Evolutionary conservation across 306 rosid genomes (phyloP).

Genomic region (Elaeagnus macrophylla): DNA sequence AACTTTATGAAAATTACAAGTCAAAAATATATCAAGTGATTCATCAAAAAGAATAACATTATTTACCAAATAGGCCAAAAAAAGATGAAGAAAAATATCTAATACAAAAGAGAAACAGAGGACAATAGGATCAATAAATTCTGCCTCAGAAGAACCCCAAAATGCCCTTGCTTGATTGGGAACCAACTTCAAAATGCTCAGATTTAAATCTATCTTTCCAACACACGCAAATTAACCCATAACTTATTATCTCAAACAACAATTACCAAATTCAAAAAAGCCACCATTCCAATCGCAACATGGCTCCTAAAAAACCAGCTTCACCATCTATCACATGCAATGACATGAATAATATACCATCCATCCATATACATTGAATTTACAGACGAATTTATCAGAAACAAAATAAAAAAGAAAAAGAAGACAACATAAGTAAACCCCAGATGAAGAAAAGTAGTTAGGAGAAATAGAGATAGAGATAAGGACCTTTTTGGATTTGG

Average conservation of each 20-base stretch:
- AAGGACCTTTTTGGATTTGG: slow-evolving; percentile 8
- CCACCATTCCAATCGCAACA: slow-evolving; percentile 4
- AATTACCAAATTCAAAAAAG: slow-evolving; percentile 14
- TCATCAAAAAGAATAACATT: too few relatives aligned
- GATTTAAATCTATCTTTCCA: too few relatives aligned
- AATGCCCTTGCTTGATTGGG: too few relatives aligned
- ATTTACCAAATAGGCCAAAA: too few relatives aligned
- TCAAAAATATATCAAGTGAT: too few relatives aligned
- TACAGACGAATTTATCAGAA: background rate
- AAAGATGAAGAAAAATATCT: too few relatives aligned
- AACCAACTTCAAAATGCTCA: too few relatives aligned
- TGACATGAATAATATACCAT: slow-evolving; percentile 2
- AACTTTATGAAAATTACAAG: too few relatives aligned
- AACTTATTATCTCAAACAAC: slow-evolving; percentile 9
- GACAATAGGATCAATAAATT: too few relatives aligned
- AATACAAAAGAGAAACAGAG: too few relatives aligned
- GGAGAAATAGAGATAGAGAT: background rate
- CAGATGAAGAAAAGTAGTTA: background rate
- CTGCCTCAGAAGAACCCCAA: too few relatives aligned
- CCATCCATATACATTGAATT: slow-evolving; percentile 15
- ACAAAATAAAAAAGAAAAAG: background rate
- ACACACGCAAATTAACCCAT: slow-evolving; percentile 9
- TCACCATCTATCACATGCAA: slow-evolving; percentile 18
- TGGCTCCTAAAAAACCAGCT: slow-evolving; percentile 3
- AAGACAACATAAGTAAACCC: background rate